Evolutionary conservation across 2,329 filamentous ascomycete genomes (phyloP).

Genomic region (Tolypocladium endophyticum): DNA sequence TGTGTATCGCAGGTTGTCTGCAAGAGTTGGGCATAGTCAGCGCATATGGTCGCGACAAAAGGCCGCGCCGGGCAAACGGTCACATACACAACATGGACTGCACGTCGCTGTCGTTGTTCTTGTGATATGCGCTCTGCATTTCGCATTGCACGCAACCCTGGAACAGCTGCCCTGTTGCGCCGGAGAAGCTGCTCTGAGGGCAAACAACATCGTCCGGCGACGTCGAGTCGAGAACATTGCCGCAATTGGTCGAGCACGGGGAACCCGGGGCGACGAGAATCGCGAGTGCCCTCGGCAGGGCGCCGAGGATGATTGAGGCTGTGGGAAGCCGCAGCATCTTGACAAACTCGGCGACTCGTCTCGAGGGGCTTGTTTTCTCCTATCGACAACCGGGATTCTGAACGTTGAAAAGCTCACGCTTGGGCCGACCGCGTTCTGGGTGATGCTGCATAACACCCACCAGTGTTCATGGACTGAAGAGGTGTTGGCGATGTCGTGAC

Average conservation of each 20-base stretch:
- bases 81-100: slow-evolving; percentile 45
- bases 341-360: too few relatives aligned
- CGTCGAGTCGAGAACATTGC: slow-evolving; percentile 40
- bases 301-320: too few relatives aligned
- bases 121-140: slow-evolving; percentile 35
- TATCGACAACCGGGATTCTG: too few relatives aligned
- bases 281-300: slow-evolving; percentile 12
- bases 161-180: slow-evolving; percentile 35
- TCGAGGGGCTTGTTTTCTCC: too few relatives aligned
- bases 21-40: slow-evolving; percentile 5
- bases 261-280: slow-evolving; percentile 36
- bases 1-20: slow-evolving; percentile 49
- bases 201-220: slow-evolving; percentile 38
- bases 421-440: too few relatives aligned
- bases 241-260: slow-evolving; percentile 39
- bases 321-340: too few relatives aligned
- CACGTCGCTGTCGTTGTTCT: slow-evolving; percentile 37
- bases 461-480: too few relatives aligned
- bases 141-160: slow-evolving; percentile 43
- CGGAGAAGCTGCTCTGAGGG: slow-evolving; percentile 26
- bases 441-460: too few relatives aligned
- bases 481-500: too few relatives aligned
- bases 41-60: background rate
- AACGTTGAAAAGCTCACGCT: too few relatives aligned
- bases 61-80: background rate